phyloP scores from a whole-genome alignment of 805 yeast species.

The Starmerella bombicola region DNA sequence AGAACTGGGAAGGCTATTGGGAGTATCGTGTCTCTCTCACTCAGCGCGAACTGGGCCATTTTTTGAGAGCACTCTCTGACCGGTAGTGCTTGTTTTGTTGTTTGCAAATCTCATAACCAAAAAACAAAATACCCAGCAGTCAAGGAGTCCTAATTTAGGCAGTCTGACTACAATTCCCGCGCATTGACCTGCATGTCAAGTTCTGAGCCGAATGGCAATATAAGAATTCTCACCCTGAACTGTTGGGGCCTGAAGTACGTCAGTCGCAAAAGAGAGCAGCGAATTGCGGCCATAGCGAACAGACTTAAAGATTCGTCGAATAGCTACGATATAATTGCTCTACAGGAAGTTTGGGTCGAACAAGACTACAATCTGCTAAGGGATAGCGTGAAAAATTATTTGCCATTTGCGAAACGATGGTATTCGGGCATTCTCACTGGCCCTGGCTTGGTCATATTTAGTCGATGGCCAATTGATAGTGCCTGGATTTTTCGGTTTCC shows the following conservation, averaged over 20 bases:
- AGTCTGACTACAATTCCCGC: no score
- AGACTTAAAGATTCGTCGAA: constrained; percentile 35
- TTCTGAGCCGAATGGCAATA: no score
- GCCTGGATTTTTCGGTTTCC: constrained; percentile 78
- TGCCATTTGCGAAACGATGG: constrained; percentile 58
- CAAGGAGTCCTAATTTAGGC: no score
- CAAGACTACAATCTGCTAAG: constrained; percentile 67
- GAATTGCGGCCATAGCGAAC: constrained; percentile 66
- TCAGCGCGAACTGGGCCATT: no score
- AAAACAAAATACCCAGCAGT: no score
- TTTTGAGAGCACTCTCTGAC: no score
- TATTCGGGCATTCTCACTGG: constrained; percentile 80
- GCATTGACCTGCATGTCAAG: no score
- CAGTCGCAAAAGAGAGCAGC: constrained; percentile 51
- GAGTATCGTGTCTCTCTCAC: no score
- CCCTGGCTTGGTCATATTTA: constrained; percentile 79
- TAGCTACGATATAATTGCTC: constrained; percentile 66
- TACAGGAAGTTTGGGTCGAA: constrained; percentile 91
- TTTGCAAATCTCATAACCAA: no score
- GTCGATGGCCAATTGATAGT: constrained; percentile 69
- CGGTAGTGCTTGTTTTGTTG: no score
- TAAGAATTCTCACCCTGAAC: constrained; percentile 31
- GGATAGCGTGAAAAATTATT: constrained; percentile 33
- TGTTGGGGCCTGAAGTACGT: constrained; percentile 76
- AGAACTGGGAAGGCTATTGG: no score